phyloP scores from a whole-genome alignment of 345 rosid genomes.

The Carallia pectinifolia region DNA sequence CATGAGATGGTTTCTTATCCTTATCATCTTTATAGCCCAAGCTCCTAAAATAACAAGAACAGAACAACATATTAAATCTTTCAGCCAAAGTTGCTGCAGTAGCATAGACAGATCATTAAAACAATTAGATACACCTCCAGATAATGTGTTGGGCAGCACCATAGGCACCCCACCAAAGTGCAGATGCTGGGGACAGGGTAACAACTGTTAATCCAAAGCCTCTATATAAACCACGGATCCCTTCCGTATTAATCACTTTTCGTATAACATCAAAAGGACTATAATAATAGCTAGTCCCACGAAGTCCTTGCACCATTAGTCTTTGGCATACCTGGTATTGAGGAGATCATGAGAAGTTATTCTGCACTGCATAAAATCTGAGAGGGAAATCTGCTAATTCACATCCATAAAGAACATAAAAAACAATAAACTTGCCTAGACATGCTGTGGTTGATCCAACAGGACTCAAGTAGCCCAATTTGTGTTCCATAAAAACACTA shows the following conservation, averaged over 20 bases:
- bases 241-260: slow-evolving; percentile 48
- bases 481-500: no score
- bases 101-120: not conserved
- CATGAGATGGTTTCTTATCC: slow-evolving; percentile 55
- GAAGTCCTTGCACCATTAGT: slow-evolving; percentile 64
- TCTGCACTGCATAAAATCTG: no score
- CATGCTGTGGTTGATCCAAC: no score
- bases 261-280: slow-evolving; percentile 50
- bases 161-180: slow-evolving; percentile 72
- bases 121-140: slow-evolving; percentile 44
- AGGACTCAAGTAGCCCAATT: no score
- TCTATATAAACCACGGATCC: slow-evolving; percentile 58
- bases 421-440: no score
- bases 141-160: slow-evolving; percentile 54
- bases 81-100: no score
- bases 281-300: slow-evolving; percentile 42
- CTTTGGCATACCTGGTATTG: slow-evolving; percentile 49
- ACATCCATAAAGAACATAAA: not conserved
- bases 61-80: no score
- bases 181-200: slow-evolving; percentile 55
- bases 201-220: slow-evolving; percentile 60
- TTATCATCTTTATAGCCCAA: slow-evolving; percentile 44
- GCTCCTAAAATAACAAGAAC: slow-evolving; percentile 34
- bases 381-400: not conserved
- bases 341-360: no score